phyloP scores from a whole-genome alignment of 148 eudicot species.

The Cornus kousa region DNA sequence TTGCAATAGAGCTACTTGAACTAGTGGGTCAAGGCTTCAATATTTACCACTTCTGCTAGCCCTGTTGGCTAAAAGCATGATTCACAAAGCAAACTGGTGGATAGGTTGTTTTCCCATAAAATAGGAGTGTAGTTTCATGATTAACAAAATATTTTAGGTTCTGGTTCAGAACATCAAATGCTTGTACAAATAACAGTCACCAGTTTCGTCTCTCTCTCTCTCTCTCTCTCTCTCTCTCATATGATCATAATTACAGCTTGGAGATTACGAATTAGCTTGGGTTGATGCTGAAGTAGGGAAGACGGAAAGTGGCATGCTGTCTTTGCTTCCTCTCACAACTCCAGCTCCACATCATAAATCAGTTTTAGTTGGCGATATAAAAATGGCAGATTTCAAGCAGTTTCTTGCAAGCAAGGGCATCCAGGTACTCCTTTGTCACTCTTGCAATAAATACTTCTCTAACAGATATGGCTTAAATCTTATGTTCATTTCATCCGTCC shows the following conservation, averaged over 20 bases:
- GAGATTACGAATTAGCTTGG: constrained; percentile 97
- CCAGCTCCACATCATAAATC: constrained; percentile 86
- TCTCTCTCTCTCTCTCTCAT: constrained; percentile 9
- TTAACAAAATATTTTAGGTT: background rate
- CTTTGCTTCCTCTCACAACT: constrained; percentile 75
- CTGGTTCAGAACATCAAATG: background rate
- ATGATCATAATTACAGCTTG: constrained; percentile 54
- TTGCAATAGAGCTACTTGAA: no score
- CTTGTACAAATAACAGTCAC: background rate
- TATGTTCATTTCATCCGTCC: background rate
- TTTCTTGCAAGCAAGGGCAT: constrained; percentile 85
- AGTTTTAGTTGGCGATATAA: constrained; percentile 90
- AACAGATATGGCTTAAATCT: background rate
- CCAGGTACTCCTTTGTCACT: constrained; percentile 49
- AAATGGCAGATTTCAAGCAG: constrained; percentile 97
- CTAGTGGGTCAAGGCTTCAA: no score
- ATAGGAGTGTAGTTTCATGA: background rate
- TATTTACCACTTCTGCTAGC: no score
- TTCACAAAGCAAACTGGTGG: no score
- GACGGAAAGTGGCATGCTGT: constrained; percentile 63
- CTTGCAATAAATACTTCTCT: background rate
- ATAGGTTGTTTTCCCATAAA: no score
- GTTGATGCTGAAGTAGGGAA: constrained; percentile 88
- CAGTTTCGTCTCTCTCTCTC: background rate
- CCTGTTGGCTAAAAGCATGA: no score